Evolutionary conservation across 2,329 filamentous ascomycete genomes (phyloP), one percentile per base, ranked within the genome.

Genomic region (Fusarium succisae): DNA sequence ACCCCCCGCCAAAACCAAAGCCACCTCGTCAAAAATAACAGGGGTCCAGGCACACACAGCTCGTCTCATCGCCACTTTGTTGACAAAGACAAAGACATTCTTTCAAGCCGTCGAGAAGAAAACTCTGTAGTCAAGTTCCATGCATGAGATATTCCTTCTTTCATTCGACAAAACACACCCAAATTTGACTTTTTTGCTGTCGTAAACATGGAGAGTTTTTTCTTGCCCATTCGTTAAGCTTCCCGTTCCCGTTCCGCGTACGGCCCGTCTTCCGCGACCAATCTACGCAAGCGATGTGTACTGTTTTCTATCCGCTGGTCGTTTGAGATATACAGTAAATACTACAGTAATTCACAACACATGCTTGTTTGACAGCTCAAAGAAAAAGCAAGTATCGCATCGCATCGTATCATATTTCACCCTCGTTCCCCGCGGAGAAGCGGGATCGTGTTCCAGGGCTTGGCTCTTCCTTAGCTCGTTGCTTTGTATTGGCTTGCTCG

Each of bases 221-320:
- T 44, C 3, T 44, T 12, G 13, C 24, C 41, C 53, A 32, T 37
- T 11, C n/a, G 50, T 37, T 53, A 69, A 69, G 65, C 66, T 50
- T 41, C 41, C 55, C 55, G 55, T 58, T 70, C 66, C 68, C 68
- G 68, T 48, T 54, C 35, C 35, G 35, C 18, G 17, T 30, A 50
- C 69, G 69, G 69, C 43, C 69, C 69, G 66, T 71, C 66, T 57
- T 71, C 60, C 63, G 63, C 53, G 35, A 54, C 64, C 56, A 68
- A 66, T 71, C 39, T 57, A 22, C 63, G 15, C 8, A 39, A 14
- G 20, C 20, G 43, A 63, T 70, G 64, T 54, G 55, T 32, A 20
- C 15, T 43, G 32, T 26, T 28, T 28, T n/a, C 45, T 30, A 24
- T 12, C n/a, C 35, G 48, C 24, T 61, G 48, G 48, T 15, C 58